Percentiles rank a stretch among this genome's conserved stretches.
These are phyloP conservation scores for Piper longum DNA, from an alignment of 164 flowering plant genomes.

Conservation along the genomic window DNA sequence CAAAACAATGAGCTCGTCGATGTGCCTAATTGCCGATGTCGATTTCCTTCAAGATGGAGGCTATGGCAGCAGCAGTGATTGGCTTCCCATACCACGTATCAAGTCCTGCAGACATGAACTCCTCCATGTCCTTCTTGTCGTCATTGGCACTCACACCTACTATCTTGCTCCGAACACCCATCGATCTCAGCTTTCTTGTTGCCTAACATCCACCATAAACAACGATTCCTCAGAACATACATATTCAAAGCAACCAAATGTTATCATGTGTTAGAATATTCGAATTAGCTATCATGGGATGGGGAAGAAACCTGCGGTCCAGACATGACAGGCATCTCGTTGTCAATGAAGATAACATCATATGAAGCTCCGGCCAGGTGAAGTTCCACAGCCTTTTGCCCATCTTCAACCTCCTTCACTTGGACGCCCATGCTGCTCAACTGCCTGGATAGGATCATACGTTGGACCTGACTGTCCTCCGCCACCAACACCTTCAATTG, in stretches of 20 bases:
- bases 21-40: background rate
- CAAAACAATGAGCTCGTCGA: background rate
- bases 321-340: slow-evolving; percentile 1
- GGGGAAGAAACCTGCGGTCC: background rate
- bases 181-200: background rate
- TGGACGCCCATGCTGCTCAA: background rate
- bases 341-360: slow-evolving; percentile 1
- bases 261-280: background rate
- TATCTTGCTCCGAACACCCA: background rate
- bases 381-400: background rate
- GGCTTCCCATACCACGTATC: background rate
- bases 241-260: too few species aligned
- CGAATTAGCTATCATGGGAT: background rate
- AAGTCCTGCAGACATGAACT: background rate
- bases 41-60: background rate
- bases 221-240: background rate
- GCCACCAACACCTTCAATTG: background rate
- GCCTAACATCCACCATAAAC: background rate
- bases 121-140: background rate
- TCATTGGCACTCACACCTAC: background rate
- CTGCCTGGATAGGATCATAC: background rate
- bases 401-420: background rate
- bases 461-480: background rate
- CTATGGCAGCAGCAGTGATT: background rate
- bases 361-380: background rate